Evolutionary conservation across 2,329 filamentous ascomycete species (phyloP).

Genomic region (Aspergillus sp.): DNA sequence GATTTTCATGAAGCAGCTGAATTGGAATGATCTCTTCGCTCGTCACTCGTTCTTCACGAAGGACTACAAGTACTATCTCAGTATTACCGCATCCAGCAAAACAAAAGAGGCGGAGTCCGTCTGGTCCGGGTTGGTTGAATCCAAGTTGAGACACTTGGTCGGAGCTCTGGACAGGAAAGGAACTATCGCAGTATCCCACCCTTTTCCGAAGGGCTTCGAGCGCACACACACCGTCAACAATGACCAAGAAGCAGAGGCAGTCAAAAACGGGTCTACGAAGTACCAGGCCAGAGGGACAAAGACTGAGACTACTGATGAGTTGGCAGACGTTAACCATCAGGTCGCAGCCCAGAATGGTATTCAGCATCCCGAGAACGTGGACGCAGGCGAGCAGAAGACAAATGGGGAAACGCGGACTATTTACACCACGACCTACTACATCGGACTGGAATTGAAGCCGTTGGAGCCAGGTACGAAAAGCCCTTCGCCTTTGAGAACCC

Average conservation of each 20-base stretch:
- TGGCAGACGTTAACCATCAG: constrained; percentile 43
- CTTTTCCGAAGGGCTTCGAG: constrained; percentile 90
- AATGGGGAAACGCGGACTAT: constrained; percentile 47
- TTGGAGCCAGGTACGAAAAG: constrained; percentile 60
- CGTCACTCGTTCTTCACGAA: constrained; percentile 90
- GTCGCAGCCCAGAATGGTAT: constrained; percentile 43
- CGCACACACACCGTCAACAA: constrained; percentile 64
- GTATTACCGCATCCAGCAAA: constrained; percentile 73
- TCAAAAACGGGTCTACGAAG: constrained; percentile 55
- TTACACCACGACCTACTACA: constrained; percentile 90
- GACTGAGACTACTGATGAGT: constrained; percentile 47
- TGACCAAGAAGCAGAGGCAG: constrained; percentile 55
- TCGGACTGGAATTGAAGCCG: constrained; percentile 73
- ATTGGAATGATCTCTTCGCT: constrained; percentile 81
- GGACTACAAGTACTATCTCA: constrained; percentile 93
- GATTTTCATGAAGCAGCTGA: constrained; percentile 68
- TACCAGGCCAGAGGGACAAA: constrained; percentile 52
- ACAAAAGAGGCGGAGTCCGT: constrained; percentile 76
- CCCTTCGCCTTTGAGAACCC: constrained; percentile 13
- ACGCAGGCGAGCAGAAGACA: constrained; percentile 26
- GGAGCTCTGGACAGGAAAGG: constrained; percentile 72
- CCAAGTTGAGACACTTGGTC: constrained; percentile 81
- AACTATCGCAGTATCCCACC: constrained; percentile 75
- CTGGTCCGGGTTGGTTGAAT: constrained; percentile 90
- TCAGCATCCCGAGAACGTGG: constrained; percentile 34